These are phyloP conservation scores for Pythium grandisporangium DNA, from an alignment of 352 stramenopile genomes.

Conservation along the genomic window DNA sequence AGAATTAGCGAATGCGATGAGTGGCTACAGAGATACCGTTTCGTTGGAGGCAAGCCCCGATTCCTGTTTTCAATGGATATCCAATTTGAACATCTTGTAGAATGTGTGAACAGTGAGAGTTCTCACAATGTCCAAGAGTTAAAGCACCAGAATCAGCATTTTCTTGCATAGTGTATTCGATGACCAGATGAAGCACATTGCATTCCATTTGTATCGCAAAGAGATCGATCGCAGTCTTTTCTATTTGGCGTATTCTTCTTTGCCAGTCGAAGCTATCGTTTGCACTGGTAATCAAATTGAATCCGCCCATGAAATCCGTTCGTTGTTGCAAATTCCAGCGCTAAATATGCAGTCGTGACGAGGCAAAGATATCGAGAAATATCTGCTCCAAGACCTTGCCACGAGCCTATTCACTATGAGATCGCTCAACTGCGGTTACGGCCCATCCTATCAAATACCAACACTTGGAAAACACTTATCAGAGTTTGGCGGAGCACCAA, in stretches of 20 bases:
- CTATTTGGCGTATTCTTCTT: slow-evolving; percentile 9
- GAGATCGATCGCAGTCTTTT: slow-evolving; percentile 1
- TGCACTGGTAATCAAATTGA: slow-evolving; percentile 4
- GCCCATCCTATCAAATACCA: slow-evolving; percentile 18
- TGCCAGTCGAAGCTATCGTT: slow-evolving; percentile 6
- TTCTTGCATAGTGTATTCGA: slow-evolving; percentile 2
- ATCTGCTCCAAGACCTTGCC: slow-evolving; percentile 8
- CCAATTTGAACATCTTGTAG: too few relatives aligned
- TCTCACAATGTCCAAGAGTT: too few relatives aligned
- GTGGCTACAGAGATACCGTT: too few relatives aligned
- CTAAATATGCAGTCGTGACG: slow-evolving; percentile 8
- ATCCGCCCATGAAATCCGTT: slow-evolving; percentile 6
- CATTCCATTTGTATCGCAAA: slow-evolving; percentile 7
- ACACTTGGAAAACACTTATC: slow-evolving; percentile 11
- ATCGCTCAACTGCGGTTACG: slow-evolving; percentile 8
- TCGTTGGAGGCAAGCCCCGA: too few relatives aligned
- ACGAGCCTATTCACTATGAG: slow-evolving; percentile 3
- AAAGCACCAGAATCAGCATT: too few relatives aligned
- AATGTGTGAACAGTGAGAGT: too few relatives aligned
- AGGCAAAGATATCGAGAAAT: slow-evolving; percentile 12
- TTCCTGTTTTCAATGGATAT: too few relatives aligned
- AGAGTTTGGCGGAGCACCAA: slow-evolving; percentile 9
- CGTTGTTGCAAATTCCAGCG: slow-evolving; percentile 7
- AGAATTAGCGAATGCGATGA: too few relatives aligned
- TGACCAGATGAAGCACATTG: slow-evolving; percentile 9